These are phyloP conservation scores for Boletus rubroflammeus DNA, from an alignment of 768 basidiomycete species.

Conservation along the genomic window DNA sequence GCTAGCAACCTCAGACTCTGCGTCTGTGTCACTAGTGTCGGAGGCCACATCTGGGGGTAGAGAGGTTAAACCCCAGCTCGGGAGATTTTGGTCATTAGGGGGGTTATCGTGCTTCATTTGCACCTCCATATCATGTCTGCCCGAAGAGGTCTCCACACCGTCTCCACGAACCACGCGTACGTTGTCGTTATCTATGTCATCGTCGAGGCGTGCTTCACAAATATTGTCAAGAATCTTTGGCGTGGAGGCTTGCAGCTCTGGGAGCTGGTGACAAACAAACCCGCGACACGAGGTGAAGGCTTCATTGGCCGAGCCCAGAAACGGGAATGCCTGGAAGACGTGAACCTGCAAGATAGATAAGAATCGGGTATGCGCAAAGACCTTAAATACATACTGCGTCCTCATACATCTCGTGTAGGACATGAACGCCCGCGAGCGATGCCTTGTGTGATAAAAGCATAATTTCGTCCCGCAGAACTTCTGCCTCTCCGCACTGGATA, in stretches of 20 bases:
- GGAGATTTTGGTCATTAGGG: slow-evolving; percentile 37
- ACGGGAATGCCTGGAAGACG: slow-evolving; percentile 88
- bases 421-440: slow-evolving; percentile 75
- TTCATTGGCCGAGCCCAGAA: slow-evolving; percentile 59
- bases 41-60: neutral
- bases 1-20: slow-evolving; percentile 2
- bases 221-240: slow-evolving; percentile 50
- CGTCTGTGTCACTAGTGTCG: neutral
- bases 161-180: slow-evolving; percentile 72
- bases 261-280: slow-evolving; percentile 62
- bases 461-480: slow-evolving; percentile 93
- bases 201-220: slow-evolving; percentile 58
- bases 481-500: slow-evolving; percentile 90
- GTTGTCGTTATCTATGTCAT: slow-evolving; percentile 67
- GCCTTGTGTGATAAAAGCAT: slow-evolving; percentile 93
- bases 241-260: slow-evolving; percentile 45
- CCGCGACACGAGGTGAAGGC: slow-evolving; percentile 69
- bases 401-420: slow-evolving; percentile 85
- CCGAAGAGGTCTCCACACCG: slow-evolving; percentile 51
- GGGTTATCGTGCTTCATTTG: slow-evolving; percentile 28
- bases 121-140: slow-evolving; percentile 40
- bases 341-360: slow-evolving; percentile 54
- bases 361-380: neutral
- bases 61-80: slow-evolving; percentile 48
- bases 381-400: slow-evolving; percentile 63